A percentile compares a stretch with the other conserved stretches of the same genome.
phyloP scores from a whole-genome alignment of 2,329 filamentous ascomycete genomes.

The Fusarium sp. region DNA sequence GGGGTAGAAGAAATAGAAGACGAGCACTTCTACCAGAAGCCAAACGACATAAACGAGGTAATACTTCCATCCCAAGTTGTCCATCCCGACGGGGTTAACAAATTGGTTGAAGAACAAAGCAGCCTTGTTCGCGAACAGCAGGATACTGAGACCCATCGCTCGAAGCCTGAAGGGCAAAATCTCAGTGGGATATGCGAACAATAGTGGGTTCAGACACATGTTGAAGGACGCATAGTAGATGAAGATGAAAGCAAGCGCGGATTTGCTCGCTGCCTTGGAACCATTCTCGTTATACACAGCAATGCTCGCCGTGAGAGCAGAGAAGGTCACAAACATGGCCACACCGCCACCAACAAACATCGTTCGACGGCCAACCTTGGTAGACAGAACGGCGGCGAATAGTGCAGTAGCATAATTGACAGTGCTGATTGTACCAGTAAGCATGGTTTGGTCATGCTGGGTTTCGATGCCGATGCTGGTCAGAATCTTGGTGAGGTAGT shows the following conservation, averaged over 20 bases:
- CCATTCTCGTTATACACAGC: conserved; percentile 26
- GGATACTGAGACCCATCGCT: conserved; percentile 26
- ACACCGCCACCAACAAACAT: conserved; percentile 29
- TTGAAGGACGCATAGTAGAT: conserved; percentile 32
- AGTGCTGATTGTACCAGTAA: conserved; percentile 23
- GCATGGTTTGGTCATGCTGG: conserved; percentile 24
- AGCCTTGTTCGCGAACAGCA: conserved; percentile 26
- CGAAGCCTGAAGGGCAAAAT: conserved; percentile 30
- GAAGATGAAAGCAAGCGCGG: conserved; percentile 29
- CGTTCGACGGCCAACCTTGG: conserved; percentile 19
- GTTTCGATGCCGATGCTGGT: conserved; percentile 25
- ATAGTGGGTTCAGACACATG: conserved; percentile 25
- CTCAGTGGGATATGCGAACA: conserved; percentile 23
- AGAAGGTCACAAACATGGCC: conserved; percentile 29
- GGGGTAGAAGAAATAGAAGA: conserved; percentile 56
- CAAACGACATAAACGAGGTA: conserved; percentile 42
- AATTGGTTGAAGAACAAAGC: conserved; percentile 34
- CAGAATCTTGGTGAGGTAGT: conserved; percentile 44
- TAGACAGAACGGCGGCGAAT: conserved; percentile 14
- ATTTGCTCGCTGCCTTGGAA: conserved; percentile 25
- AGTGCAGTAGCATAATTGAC: conserved; percentile 24
- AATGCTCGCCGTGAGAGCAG: conserved; percentile 22
- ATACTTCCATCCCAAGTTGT: conserved; percentile 31
- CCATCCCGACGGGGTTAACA: conserved; percentile 44
- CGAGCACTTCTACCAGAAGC: conserved; percentile 35